Evolutionary conservation across 2,329 filamentous ascomycete genomes (phyloP).

Genomic region (Calonectria pauciramosa): DNA sequence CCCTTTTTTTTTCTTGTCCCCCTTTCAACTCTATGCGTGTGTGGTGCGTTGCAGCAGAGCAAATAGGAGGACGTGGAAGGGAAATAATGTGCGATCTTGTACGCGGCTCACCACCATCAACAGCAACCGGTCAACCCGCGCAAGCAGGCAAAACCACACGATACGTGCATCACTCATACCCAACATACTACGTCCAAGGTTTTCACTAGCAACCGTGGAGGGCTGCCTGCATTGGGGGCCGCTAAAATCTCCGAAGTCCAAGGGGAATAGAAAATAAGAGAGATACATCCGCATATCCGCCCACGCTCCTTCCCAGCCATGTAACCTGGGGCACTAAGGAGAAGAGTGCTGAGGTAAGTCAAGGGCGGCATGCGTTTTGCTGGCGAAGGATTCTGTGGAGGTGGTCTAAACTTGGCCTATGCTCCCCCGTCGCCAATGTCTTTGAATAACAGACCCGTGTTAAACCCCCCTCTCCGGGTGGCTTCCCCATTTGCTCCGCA

Average conservation of each 20-base stretch:
- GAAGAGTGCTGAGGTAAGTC: background rate
- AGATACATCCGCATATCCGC: background rate
- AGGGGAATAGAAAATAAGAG: background rate
- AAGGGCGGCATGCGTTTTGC: background rate
- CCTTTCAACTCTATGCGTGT: background rate
- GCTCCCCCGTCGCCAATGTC: background rate
- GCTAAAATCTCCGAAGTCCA: constrained; percentile 7
- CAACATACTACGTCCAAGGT: constrained; percentile 3
- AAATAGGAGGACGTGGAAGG: background rate
- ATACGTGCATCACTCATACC: background rate
- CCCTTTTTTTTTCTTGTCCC: background rate
- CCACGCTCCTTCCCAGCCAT: background rate
- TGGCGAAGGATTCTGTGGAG: background rate
- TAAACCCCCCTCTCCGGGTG: background rate
- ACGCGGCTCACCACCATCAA: background rate
- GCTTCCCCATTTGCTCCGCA: background rate
- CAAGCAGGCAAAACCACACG: background rate
- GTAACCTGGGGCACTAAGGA: background rate
- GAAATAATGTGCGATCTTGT: background rate
- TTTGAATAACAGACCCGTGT: background rate
- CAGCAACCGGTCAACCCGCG: background rate
- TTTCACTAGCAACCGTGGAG: background rate
- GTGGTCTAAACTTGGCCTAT: background rate
- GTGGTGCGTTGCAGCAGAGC: background rate
- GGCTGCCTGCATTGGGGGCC: background rate